These are phyloP conservation scores for Candolleomyces eurysporus DNA, from an alignment of 768 basidiomycete genomes.

Conservation along the genomic window DNA sequence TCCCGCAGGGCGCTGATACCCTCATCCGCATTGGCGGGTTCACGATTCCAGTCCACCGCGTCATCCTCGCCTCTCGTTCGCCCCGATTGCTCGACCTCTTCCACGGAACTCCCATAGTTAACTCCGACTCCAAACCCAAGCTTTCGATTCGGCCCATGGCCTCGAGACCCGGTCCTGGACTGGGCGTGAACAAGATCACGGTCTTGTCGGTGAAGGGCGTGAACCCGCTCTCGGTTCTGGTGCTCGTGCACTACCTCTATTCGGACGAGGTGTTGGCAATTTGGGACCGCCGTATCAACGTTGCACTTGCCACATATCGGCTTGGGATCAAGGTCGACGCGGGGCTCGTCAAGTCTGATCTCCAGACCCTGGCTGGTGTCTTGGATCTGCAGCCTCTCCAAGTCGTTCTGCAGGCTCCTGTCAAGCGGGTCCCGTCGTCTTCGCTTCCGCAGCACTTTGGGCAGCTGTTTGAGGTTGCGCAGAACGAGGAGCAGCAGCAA, in stretches of 20 bases:
- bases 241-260: constrained; percentile 86
- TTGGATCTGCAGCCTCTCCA: constrained; percentile 57
- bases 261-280: constrained; percentile 78
- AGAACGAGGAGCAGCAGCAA: neutral
- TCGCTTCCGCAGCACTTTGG: constrained; percentile 52
- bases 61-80: constrained; percentile 64
- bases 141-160: constrained; percentile 30
- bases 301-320: constrained; percentile 42
- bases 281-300: constrained; percentile 80
- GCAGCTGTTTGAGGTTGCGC: constrained; percentile 44
- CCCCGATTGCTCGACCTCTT: constrained; percentile 44
- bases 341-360: constrained; percentile 56
- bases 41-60: constrained; percentile 60
- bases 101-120: constrained; percentile 20
- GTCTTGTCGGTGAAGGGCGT: constrained; percentile 51
- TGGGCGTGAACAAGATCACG: constrained; percentile 20
- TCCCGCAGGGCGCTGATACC: constrained; percentile 63
- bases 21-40: constrained; percentile 42
- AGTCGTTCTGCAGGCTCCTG: constrained; percentile 55
- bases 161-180: constrained; percentile 19
- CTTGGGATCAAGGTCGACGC: constrained; percentile 41
- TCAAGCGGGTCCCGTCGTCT: constrained; percentile 50
- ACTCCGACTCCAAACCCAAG: constrained; percentile 23
- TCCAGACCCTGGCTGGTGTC: constrained; percentile 54
- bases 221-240: constrained; percentile 64